Percentiles rank a stretch among this genome's conserved stretches.
Evolutionary conservation across 2,329 filamentous ascomycete genomes (phyloP).

Genomic region (Mollisiaceae sp.): DNA sequence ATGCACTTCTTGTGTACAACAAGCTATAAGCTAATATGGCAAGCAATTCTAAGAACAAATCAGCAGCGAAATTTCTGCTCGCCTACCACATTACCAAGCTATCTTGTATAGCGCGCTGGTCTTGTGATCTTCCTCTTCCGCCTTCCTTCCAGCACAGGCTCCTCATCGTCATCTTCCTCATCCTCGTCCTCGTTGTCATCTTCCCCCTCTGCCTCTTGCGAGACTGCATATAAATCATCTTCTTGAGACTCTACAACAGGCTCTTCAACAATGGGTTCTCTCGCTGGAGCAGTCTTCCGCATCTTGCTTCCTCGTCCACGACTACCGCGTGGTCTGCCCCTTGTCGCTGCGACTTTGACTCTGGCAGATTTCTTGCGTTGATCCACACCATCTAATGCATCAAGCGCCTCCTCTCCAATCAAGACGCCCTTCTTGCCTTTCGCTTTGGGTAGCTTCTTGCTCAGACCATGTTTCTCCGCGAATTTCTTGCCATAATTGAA

Average conservation of each 20-base stretch:
- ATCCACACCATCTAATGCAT: constrained; percentile 34
- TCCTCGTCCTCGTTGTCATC: constrained; percentile 10
- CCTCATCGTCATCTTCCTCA: constrained; percentile 13
- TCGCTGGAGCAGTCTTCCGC: constrained; percentile 19
- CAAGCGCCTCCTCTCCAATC: constrained; percentile 32
- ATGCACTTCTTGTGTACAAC: background rate
- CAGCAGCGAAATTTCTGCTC: background rate
- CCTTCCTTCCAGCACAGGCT: background rate
- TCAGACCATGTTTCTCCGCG: constrained; percentile 56
- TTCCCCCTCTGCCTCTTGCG: constrained; percentile 7
- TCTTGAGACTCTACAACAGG: background rate
- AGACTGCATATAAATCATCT: constrained; percentile 5
- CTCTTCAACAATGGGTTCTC: background rate
- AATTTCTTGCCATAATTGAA: constrained; percentile 81
- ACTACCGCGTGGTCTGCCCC: constrained; percentile 6
- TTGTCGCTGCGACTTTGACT: constrained; percentile 23
- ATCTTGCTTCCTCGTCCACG: constrained; percentile 16
- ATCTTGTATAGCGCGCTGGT: constrained; percentile 16
- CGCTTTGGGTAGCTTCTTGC: constrained; percentile 48
- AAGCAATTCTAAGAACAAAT: background rate
- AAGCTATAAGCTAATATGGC: background rate
- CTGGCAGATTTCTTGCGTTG: constrained; percentile 20
- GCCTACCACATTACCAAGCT: no score
- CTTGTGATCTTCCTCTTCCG: constrained; percentile 8
- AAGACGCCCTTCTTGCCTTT: constrained; percentile 33